Evolutionary conservation across 2,329 filamentous ascomycete species (phyloP), one percentile per base, ranked within the genome.

Genomic region (Apiospora sp.): DNA sequence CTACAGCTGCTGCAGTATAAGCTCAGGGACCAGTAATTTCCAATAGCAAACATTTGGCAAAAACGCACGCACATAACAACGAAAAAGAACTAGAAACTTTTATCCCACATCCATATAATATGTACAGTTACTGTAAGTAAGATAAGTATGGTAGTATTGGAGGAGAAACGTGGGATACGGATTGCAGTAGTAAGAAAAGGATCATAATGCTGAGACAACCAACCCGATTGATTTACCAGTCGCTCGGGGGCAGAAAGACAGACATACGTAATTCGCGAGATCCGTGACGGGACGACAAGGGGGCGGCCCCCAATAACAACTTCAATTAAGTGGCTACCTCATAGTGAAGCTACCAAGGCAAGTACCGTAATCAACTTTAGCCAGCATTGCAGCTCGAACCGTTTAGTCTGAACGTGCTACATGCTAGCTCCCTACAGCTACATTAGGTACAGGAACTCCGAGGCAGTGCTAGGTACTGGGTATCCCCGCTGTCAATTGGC

Each of bases 211-310:
- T 58, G 51, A 34, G 51, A 34, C 51, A 58, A 58, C 5, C 51
- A 58, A 58, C 2, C 46, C 22, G 48, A 49, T 22, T 49, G 51
- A 30, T 30, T 16, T 19, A n/a, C n/a, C 24, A 27, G 51, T 49
- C 8, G 22, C 48, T 22, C 7, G 24, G 27, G 37, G 8, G 8
- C 37, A 41, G 51, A 30, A 27, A 58, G 51, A 54, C 24, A 16
- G 14, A 30, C 51, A 58, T 58, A 58, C 51, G 51, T 58, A 58
- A 58, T 58, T 34, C 51, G 51, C 51, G 14, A 58, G 51, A 58
- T 16, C 27, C 27, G 27, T 37, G 54, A 61, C 16, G 54, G 54
- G 27, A 27, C n/a, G 30, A 37, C 30, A 61, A 34, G 54, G 54
- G 54, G 27, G 54, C 54, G 54, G 49, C 24, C 7, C 34, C 54